A percentile compares a stretch with the other conserved stretches of the same genome.
Conservation (phyloP, 352 stramenopile genomes). For the Pythium dissotocum region DNA sequence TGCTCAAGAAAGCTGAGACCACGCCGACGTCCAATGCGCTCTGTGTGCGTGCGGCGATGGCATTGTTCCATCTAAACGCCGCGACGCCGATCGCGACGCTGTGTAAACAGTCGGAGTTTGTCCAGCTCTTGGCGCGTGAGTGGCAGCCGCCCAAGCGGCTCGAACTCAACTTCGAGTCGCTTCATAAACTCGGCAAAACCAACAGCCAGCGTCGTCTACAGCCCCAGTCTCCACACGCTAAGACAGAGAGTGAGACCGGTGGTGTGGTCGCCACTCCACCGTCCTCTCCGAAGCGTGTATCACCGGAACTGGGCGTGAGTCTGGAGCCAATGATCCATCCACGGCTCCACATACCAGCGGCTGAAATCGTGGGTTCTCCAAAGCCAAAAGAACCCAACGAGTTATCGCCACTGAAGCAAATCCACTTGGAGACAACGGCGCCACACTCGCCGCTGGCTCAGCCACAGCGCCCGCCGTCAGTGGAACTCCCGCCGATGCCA, state of each 20-base stretch:
- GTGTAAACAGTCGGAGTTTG: slow-evolving; percentile 40
- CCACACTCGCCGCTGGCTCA: slow-evolving; percentile 7
- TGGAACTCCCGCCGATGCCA: slow-evolving; percentile 16
- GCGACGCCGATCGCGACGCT: slow-evolving; percentile 17
- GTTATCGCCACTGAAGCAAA: slow-evolving; percentile 12
- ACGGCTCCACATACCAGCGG: neutral
- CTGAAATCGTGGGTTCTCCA: neutral
- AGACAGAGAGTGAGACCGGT: neutral
- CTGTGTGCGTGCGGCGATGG: slow-evolving; percentile 56
- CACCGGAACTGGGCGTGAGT: slow-evolving; percentile 2
- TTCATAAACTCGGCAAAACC: slow-evolving; percentile 45
- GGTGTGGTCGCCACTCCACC: neutral
- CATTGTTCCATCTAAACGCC: slow-evolving; percentile 56
- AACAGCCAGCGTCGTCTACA: slow-evolving; percentile 13
- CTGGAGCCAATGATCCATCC: slow-evolving; percentile 11
- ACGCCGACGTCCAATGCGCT: slow-evolving; percentile 36
- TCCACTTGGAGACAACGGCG: slow-evolving; percentile 3
- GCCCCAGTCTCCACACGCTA: neutral
- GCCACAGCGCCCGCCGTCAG: slow-evolving; percentile 5
- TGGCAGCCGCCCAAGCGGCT: slow-evolving; percentile 67
- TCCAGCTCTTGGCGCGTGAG: slow-evolving; percentile 42
- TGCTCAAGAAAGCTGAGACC: slow-evolving; percentile 32
- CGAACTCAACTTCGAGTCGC: slow-evolving; percentile 70
- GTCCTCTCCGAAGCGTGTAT: neutral
- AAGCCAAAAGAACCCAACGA: slow-evolving; percentile 6